phyloP scores from a whole-genome alignment of 139 green algal genomes.

The Micractinium conductrix region DNA sequence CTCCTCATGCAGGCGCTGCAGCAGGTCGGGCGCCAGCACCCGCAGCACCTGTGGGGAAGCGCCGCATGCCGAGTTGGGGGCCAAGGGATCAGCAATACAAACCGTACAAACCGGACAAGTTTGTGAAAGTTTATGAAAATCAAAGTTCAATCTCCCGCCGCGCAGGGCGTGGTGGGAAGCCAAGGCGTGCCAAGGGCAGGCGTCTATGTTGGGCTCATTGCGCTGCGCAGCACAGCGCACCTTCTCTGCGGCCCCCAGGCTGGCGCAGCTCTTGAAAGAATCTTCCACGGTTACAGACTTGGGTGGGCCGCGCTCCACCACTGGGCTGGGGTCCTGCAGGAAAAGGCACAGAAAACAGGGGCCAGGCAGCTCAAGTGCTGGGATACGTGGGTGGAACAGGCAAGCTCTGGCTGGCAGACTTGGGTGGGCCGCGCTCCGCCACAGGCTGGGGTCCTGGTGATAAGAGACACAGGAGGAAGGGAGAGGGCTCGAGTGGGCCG shows the following conservation, averaged over 20 bases:
- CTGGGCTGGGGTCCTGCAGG: constrained; percentile 63
- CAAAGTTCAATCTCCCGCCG: too few relatives aligned
- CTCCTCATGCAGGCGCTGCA: constrained; percentile 70
- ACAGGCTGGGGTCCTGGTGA: constrained; percentile 67
- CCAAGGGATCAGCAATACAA: too few relatives aligned
- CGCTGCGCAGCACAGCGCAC: constrained; percentile 17
- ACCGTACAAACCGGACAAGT: too few relatives aligned
- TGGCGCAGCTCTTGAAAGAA: constrained; percentile 65
- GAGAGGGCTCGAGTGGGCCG: too few relatives aligned
- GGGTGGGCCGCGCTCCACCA: constrained; percentile 56
- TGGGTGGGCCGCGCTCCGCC: constrained; percentile 54
- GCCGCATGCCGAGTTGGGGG: too few relatives aligned
- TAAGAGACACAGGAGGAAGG: background rate
- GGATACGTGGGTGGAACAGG: background rate
- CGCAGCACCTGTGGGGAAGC: constrained; percentile 35
- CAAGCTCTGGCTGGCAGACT: constrained; percentile 49
- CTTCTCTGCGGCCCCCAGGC: constrained; percentile 31
- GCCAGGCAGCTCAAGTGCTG: background rate
- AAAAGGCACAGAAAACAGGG: background rate
- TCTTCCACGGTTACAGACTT: constrained; percentile 87
- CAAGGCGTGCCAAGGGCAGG: too few relatives aligned
- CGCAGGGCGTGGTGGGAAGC: too few relatives aligned
- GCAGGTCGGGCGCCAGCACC: constrained; percentile 78
- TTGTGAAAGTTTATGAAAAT: too few relatives aligned
- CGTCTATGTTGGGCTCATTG: too few relatives aligned